Percentiles rank a stretch among this genome's conserved stretches.
These are phyloP conservation scores for Cytospora mali DNA, from an alignment of 2,329 filamentous ascomycete species.

Conservation along the genomic window DNA sequence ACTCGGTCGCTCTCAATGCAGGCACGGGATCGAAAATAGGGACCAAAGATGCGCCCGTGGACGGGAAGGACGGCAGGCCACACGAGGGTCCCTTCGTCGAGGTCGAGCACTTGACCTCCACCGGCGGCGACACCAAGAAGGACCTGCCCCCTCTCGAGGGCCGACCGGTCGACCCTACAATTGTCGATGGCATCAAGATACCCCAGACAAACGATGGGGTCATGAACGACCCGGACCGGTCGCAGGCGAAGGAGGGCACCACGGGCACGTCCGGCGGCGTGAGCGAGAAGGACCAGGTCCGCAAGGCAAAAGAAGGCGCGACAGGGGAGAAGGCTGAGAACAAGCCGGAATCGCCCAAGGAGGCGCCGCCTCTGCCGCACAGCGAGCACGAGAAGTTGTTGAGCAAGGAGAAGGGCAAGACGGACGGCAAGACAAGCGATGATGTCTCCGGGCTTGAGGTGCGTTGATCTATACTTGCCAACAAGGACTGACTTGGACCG, in stretches of 20 bases:
- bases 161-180: slow-evolving; percentile 53
- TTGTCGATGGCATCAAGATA: slow-evolving; percentile 63
- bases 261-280: slow-evolving; percentile 89
- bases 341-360: slow-evolving; percentile 81
- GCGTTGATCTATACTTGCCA: slow-evolving; percentile 31
- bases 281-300: slow-evolving; percentile 80
- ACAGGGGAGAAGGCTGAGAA: slow-evolving; percentile 70
- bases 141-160: slow-evolving; percentile 51
- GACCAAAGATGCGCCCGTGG: slow-evolving; percentile 81
- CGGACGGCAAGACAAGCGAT: slow-evolving; percentile 41
- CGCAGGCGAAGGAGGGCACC: slow-evolving; percentile 79
- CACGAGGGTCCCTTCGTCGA: slow-evolving; percentile 83
- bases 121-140: slow-evolving; percentile 39
- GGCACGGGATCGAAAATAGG: slow-evolving; percentile 41
- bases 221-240: slow-evolving; percentile 85
- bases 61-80: slow-evolving; percentile 91
- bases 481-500: neutral
- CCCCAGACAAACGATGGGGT: slow-evolving; percentile 75
- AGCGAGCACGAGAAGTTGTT: slow-evolving; percentile 74
- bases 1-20: slow-evolving; percentile 32
- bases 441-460: slow-evolving; percentile 62
- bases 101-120: slow-evolving; percentile 46
- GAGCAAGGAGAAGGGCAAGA: slow-evolving; percentile 44
- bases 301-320: slow-evolving; percentile 67
- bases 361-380: slow-evolving; percentile 78